Conservation (phyloP, 306 rosid genomes). For the Cicer yamashitae region DNA sequence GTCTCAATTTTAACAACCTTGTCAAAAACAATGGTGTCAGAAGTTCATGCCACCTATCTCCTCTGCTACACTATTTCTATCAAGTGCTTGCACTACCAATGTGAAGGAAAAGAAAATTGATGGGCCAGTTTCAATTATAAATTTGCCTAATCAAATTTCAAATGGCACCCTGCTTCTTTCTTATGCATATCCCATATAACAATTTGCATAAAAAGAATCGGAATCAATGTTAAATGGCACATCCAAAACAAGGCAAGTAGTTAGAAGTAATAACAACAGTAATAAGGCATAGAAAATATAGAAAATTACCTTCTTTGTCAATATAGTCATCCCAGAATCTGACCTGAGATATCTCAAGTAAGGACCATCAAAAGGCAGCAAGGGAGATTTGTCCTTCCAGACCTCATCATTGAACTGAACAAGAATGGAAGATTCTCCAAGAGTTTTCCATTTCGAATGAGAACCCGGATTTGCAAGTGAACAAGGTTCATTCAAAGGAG, state of each 20-base stretch:
- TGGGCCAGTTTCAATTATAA: background rate
- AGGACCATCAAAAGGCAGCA: conserved; percentile 47
- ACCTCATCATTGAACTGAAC: conserved; percentile 47
- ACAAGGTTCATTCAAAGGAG: conserved; percentile 16
- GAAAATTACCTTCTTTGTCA: conserved; percentile 46
- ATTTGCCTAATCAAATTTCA: background rate
- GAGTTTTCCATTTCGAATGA: conserved; percentile 37
- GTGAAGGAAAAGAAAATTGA: background rate
- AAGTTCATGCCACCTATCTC: background rate
- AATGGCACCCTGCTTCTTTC: background rate
- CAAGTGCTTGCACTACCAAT: background rate
- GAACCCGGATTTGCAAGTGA: conserved; percentile 47
- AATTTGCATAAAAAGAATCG: conserved; percentile 3
- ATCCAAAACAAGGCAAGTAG: background rate
- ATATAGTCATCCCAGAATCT: conserved; percentile 55
- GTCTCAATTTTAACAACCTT: no score
- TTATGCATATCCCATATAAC: background rate
- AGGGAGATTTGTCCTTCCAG: conserved; percentile 41
- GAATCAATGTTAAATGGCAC: background rate
- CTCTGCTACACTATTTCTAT: background rate
- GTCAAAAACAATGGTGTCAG: background rate
- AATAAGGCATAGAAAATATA: conserved; percentile 1
- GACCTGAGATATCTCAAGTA: conserved; percentile 34
- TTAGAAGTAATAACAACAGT: background rate
- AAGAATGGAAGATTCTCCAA: conserved; percentile 25